phyloP scores from a whole-genome alignment of 1,284 basidiomycete genomes.

The Pisolithus thermaeus region DNA sequence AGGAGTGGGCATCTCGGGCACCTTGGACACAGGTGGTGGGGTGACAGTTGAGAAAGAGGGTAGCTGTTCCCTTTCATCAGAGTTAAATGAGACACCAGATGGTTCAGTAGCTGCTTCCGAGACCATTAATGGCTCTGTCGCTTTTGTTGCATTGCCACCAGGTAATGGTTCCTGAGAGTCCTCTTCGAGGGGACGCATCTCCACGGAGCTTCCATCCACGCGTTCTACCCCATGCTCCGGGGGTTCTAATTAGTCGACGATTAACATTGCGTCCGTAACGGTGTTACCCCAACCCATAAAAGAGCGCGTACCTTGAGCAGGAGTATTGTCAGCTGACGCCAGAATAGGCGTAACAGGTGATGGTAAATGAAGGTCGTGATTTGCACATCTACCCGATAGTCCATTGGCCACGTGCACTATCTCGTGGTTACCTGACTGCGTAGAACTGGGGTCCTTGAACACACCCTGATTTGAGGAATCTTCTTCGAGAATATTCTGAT shows the following conservation, averaged over 20 bases:
- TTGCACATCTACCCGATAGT: conserved; percentile 3
- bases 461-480: conserved; percentile 17
- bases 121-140: conserved; percentile 6
- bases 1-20: conserved; percentile 13
- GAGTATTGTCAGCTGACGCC: conserved; percentile 5
- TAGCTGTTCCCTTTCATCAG: conserved; percentile 5
- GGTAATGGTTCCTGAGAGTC: conserved; percentile 5
- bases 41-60: conserved; percentile 10
- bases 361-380: conserved; percentile 7
- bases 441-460: conserved; percentile 9
- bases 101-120: conserved; percentile 8
- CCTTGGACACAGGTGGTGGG: conserved; percentile 10
- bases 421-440: conserved; percentile 18
- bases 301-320: conserved; percentile 14
- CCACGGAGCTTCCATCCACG: conserved; percentile 9
- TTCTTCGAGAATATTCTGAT: conserved; percentile 14
- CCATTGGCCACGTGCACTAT: conserved; percentile 15
- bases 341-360: conserved; percentile 5
- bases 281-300: neutral
- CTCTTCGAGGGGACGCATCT: conserved; percentile 2
- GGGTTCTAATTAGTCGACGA: conserved; percentile 11
- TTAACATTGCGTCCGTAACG: conserved; percentile 9
- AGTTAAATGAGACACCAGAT: conserved; percentile 5
- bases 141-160: conserved; percentile 4
- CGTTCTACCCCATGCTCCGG: conserved; percentile 8